These are phyloP conservation scores for Emmonsia crescens DNA, from an alignment of 2,329 filamentous ascomycete species.

Conservation along the genomic window DNA sequence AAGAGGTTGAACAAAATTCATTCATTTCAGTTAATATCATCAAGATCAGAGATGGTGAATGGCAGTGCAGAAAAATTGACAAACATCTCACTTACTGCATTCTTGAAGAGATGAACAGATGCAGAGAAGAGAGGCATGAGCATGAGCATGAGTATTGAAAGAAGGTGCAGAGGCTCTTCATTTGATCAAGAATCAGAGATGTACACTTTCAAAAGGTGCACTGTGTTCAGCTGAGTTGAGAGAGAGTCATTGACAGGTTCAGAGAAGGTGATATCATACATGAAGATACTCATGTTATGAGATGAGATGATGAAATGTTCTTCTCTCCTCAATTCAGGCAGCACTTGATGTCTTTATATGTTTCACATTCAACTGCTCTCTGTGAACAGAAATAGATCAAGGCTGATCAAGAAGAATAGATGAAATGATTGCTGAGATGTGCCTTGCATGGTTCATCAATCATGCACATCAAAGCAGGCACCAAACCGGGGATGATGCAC, in stretches of 20 bases:
- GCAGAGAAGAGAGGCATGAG: neutral
- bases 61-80: neutral
- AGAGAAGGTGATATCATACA: too few species aligned
- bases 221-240: neutral
- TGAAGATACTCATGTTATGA: too few species aligned
- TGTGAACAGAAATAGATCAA: neutral
- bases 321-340: neutral
- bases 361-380: neutral
- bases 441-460: neutral
- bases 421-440: neutral
- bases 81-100: neutral
- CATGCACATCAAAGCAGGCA: neutral
- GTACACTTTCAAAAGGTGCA: neutral
- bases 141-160: neutral
- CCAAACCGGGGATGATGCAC: neutral
- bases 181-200: neutral
- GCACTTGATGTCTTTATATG: neutral
- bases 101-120: neutral
- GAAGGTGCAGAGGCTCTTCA: neutral
- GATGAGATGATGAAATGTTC: too few species aligned
- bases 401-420: neutral
- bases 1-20: neutral
- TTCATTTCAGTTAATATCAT: neutral
- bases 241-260: neutral
- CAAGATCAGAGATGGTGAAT: neutral